Conservation (phyloP, 2,329 filamentous ascomycete genomes). For the Arthrobotrys conoides region DNA sequence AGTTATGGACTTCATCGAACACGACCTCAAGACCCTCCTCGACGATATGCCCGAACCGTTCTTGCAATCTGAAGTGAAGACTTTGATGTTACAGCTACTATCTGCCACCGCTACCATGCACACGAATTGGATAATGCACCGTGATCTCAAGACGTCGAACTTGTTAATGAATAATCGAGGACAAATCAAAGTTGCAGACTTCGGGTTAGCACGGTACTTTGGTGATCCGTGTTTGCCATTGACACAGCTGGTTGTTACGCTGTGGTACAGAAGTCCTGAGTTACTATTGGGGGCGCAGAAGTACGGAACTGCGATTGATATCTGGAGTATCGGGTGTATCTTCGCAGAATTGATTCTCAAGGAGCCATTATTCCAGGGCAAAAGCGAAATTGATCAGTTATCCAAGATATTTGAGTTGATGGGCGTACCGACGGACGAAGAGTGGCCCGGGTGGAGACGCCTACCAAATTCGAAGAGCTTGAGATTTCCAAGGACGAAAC, state of each 20-base stretch:
- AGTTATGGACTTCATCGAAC: conserved; percentile 97
- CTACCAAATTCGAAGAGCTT: conserved; percentile 88
- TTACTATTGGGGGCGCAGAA: conserved; percentile 83
- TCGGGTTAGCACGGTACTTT: conserved; percentile 95
- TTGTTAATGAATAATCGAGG: conserved; percentile 96
- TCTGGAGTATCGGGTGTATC: conserved; percentile 97
- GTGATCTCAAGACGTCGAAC: conserved; percentile 93
- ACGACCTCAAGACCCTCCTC: conserved; percentile 93
- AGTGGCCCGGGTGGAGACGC: conserved; percentile 88
- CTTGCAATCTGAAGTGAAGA: conserved; percentile 91
- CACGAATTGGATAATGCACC: conserved; percentile 89
- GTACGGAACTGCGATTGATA: conserved; percentile 85
- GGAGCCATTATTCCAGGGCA: conserved; percentile 85
- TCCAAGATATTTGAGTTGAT: conserved; percentile 89
- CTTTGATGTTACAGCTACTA: conserved; percentile 84
- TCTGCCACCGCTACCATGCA: conserved; percentile 89
- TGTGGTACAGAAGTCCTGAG: conserved; percentile 96
- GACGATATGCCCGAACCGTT: conserved; percentile 96
- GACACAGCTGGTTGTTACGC: conserved; percentile 92
- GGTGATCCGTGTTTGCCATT: conserved; percentile 81
- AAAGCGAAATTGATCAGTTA: conserved; percentile 92
- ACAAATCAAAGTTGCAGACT: conserved; percentile 94
- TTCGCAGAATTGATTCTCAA: conserved; percentile 90
- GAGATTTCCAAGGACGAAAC: conserved; percentile 73
- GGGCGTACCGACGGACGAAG: conserved; percentile 84